phyloP scores from a whole-genome alignment of 1,139 yeast species.

The Oligophagozyma castellii region DNA sequence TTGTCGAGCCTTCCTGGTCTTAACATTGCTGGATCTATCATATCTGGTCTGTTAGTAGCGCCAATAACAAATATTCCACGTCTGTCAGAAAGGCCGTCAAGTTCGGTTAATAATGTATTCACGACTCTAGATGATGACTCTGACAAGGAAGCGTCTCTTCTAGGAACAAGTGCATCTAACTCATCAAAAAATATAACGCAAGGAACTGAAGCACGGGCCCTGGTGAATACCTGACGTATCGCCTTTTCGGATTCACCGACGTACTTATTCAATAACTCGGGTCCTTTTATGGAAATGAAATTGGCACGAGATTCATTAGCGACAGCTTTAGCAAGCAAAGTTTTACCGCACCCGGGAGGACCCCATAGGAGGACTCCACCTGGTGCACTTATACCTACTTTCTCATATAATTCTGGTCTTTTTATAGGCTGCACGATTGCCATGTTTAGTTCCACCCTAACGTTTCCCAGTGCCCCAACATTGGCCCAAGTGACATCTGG shows the following conservation, averaged over 20 bases:
- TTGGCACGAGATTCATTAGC: constrained; percentile 95
- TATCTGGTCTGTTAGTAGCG: constrained; percentile 95
- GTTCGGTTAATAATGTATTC: constrained; percentile 81
- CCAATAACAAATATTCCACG: constrained; percentile 90
- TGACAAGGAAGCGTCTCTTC: constrained; percentile 74
- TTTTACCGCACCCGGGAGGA: constrained; percentile 98
- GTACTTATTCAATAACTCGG: constrained; percentile 83
- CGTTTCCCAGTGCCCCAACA: constrained; percentile 75
- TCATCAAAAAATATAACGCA: constrained; percentile 95
- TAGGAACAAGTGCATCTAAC: constrained; percentile 88
- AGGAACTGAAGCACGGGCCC: constrained; percentile 91
- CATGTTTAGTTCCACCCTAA: constrained; percentile 86
- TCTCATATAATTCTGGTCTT: constrained; percentile 77
- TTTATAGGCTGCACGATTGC: constrained; percentile 95
- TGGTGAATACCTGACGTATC: constrained; percentile 82
- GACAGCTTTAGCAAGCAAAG: constrained; percentile 88
- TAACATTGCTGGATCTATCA: constrained; percentile 97
- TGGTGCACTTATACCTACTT: constrained; percentile 92
- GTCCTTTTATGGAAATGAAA: constrained; percentile 90
- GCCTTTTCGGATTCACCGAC: constrained; percentile 96
- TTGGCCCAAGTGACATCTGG: constrained; percentile 96
- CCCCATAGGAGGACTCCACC: constrained; percentile 98
- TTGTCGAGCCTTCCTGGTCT: constrained; percentile 95
- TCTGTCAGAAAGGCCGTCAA: constrained; percentile 88
- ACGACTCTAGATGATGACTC: constrained; percentile 93